Conservation (phyloP, 345 rosid species). For the Arabidopsis thaliana region DNA sequence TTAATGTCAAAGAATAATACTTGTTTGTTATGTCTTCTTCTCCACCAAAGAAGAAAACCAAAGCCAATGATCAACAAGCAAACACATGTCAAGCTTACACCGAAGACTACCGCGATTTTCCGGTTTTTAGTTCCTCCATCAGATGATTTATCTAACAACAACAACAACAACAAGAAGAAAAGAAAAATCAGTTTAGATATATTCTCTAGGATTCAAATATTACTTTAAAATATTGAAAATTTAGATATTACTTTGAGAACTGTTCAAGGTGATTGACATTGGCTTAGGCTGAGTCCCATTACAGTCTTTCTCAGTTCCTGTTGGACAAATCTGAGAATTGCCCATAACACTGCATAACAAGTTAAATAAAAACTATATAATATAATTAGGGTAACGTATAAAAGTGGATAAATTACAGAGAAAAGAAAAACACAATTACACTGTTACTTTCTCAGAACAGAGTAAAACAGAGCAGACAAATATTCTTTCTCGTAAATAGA, state of each 20-base stretch:
- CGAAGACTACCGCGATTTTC: slow-evolving; percentile 71
- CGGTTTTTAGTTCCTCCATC: slow-evolving; percentile 56
- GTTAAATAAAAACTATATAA: slow-evolving; percentile 1
- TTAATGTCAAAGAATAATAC: slow-evolving; percentile 86
- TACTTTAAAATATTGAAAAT: slow-evolving; percentile 2
- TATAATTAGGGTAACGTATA: slow-evolving; percentile 14
- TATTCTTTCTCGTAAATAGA: slow-evolving; percentile 30
- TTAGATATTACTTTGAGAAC: slow-evolving; percentile 52
- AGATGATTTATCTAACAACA: slow-evolving; percentile 55
- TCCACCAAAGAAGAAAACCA: slow-evolving; percentile 82
- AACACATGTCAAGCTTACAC: slow-evolving; percentile 70
- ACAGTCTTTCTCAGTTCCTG: slow-evolving; percentile 67
- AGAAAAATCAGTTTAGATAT: slow-evolving; percentile 1
- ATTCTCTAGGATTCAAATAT: background rate
- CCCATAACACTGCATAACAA: slow-evolving; percentile 66
- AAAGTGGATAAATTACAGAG: background rate
- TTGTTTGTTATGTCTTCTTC: slow-evolving; percentile 77
- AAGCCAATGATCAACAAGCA: slow-evolving; percentile 64
- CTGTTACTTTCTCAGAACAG: slow-evolving; percentile 15
- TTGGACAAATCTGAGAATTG: slow-evolving; percentile 78
- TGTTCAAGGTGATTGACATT: slow-evolving; percentile 50
- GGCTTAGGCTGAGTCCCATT: slow-evolving; percentile 61
- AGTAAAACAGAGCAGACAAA: slow-evolving; percentile 23
- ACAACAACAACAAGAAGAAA: background rate
- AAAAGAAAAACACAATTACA: background rate